Evolutionary conservation across 176 grass and related monocot genomes (phyloP).

Genomic region (Saccharum officinarum): DNA sequence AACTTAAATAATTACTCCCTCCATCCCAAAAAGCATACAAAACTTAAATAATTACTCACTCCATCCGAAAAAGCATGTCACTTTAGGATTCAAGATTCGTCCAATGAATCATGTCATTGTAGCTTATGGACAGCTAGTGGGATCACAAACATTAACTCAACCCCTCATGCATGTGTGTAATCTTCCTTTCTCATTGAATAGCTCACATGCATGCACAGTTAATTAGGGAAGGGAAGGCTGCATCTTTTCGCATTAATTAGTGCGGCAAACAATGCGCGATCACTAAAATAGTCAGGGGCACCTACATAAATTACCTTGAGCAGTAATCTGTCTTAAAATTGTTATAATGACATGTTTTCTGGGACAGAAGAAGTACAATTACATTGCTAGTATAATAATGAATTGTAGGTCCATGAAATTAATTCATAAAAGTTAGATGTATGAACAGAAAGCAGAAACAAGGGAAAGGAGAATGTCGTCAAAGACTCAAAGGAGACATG

Average conservation of each 20-base stretch:
- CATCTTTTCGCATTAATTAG: background rate
- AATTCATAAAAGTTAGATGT: conserved; percentile 14
- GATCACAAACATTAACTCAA: background rate
- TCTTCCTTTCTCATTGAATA: background rate
- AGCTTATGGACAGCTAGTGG: background rate
- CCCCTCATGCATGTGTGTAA: background rate
- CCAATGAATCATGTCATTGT: background rate
- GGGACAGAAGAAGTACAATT: background rate
- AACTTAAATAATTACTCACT: no score
- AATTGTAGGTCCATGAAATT: background rate
- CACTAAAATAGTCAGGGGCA: background rate
- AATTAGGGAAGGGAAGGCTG: background rate
- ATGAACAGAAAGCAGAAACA: background rate
- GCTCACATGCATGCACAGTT: background rate
- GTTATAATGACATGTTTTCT: background rate
- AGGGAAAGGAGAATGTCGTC: background rate
- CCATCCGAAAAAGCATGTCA: background rate
- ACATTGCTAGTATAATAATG: background rate
- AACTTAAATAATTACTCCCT: background rate
- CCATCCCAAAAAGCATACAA: background rate
- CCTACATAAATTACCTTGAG: background rate
- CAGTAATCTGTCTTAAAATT: background rate
- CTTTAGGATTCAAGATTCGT: background rate
- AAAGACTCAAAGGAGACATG: background rate
- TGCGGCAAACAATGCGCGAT: background rate